Evolutionary conservation across 2,329 filamentous ascomycete species (phyloP), one percentile per base, ranked within the genome.

Genomic region (Neurospora crassa): DNA sequence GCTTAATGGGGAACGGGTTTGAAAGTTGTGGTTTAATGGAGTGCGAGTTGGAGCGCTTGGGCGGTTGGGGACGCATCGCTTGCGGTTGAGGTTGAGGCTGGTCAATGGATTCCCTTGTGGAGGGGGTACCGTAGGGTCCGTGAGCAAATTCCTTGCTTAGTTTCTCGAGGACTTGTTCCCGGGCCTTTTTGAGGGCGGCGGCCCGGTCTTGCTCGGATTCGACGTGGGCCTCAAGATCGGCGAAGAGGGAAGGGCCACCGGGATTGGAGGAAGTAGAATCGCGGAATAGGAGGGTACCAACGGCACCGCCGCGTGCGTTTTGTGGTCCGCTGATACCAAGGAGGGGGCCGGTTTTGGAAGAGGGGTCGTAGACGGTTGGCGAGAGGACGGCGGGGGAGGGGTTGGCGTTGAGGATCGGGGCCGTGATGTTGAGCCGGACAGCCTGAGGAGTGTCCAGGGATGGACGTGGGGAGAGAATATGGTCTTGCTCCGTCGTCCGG

Each of bases 81-180:
- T 59, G 53, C 10, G 47, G 47, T 5, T 59, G 53, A n/a, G 29
- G 24, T 34, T 8, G 53, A 34, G 29, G 24, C 11, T 34, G 24
- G 18, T 63, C 53, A 8, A 63, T 34, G 7, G 53, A 63, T 11
- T 63, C 53, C 1, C 24, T 34, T 6, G 53, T 34, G 3, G 53
- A 63, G 29, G 53, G 53, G 10, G 53, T 37, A 8, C 53, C 53
- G 29, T 63, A 63, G 16, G 53, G 53, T 3, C 53, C 53, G 16
- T 63, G 53, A 3, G 53, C 53, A 24, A 84, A 89, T 77, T 89
- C 86, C 70, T 83, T 83, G 75, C 83, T 85, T 69, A 90, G 83
- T 75, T 89, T 89, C 72, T 82, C 83, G 70, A 90, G 80, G 14
- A 91, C 88, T 0, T 87, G 86, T 73, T 88, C 87, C 77, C 87